Percentiles rank a stretch among this genome's conserved stretches.
phyloP scores from a whole-genome alignment of 192 early-diverging fungal species.

The Anaeromyces robustus region DNA sequence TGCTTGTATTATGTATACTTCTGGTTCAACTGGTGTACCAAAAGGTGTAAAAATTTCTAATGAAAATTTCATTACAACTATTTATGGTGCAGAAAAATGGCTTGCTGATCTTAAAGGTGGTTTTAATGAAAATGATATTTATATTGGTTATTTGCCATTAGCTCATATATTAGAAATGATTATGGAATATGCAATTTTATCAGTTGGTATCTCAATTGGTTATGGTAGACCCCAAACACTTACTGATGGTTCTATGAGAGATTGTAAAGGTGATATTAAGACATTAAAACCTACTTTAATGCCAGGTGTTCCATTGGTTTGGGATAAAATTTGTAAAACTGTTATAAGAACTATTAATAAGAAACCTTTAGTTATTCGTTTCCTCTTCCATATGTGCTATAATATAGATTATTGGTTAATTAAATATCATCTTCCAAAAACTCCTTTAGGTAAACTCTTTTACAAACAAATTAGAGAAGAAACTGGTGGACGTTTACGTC shows the following conservation, averaged over 20 bases:
- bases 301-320: conserved; percentile 62
- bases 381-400: conserved; percentile 59
- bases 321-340: conserved; percentile 74
- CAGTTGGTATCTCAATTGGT: conserved; percentile 39
- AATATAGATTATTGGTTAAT: conserved; percentile 48
- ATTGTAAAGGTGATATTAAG: conserved; percentile 51
- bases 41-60: conserved; percentile 83
- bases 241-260: conserved; percentile 43
- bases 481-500: conserved; percentile 70
- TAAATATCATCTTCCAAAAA: conserved; percentile 42
- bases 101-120: background rate
- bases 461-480: conserved; percentile 69
- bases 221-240: conserved; percentile 51
- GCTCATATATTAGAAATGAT: conserved; percentile 82
- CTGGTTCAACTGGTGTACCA: conserved; percentile 28
- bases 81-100: conserved; percentile 5
- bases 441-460: conserved; percentile 53
- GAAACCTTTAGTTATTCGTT: conserved; percentile 31
- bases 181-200: conserved; percentile 56
- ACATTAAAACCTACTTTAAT: conserved; percentile 55
- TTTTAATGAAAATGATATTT: conserved; percentile 17
- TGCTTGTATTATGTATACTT: conserved; percentile 5
- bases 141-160: conserved; percentile 72
- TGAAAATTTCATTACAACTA: conserved; percentile 61
- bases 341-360: conserved; percentile 47